Evolutionary conservation across 2,329 filamentous ascomycete genomes (phyloP), one percentile per base, ranked within the genome.

Genomic region (Colletotrichum zoysiae): DNA sequence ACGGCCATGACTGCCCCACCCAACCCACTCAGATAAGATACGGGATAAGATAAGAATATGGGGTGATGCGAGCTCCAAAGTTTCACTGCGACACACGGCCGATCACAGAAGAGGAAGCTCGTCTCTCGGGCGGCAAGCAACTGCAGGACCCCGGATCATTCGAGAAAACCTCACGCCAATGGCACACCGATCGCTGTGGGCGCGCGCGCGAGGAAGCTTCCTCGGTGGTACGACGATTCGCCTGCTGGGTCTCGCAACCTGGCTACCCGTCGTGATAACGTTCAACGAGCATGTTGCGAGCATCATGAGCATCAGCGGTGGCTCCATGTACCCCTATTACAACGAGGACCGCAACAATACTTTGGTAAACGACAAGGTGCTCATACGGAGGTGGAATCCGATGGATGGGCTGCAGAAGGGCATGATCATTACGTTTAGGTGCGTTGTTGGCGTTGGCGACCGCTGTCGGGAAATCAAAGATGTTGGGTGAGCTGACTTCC

Each of bases 311-410:
- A 87, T 93, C 71, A 84, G 84, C 46, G 91, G 91, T 2, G 80
- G 85, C 26, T 94, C 92, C 26, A 96, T 96, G 93, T 92, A 92
- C 67, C 93, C 93, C 1, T 92, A 90, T 73, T 83, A 95, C 66
- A 95, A 95, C 77, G 85, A 89, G 70, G 87, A 91, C 64, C 90
- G 85, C 76, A 85, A 91, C 77, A 85, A 86, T 76, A 89, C 84
- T 70, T 83, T 83, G 74, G 79, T 80, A 48, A 80, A 85, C 62
- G 90, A 92, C 74, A 71, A 88, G n/a, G 87, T 90, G 42, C 79
- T 91, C 74, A 88, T 86, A 67, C 86, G 84, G 77, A 92, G 91
- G 78, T 86, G 87, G 79, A 86, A 87, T 72, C 86, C 89, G 33
- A 85, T 87, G 70, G 82, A 88, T 58, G 84, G 86, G 38, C 77